Conservation (phyloP, 805 yeast genomes). For the Yarrowia osloensis region DNA sequence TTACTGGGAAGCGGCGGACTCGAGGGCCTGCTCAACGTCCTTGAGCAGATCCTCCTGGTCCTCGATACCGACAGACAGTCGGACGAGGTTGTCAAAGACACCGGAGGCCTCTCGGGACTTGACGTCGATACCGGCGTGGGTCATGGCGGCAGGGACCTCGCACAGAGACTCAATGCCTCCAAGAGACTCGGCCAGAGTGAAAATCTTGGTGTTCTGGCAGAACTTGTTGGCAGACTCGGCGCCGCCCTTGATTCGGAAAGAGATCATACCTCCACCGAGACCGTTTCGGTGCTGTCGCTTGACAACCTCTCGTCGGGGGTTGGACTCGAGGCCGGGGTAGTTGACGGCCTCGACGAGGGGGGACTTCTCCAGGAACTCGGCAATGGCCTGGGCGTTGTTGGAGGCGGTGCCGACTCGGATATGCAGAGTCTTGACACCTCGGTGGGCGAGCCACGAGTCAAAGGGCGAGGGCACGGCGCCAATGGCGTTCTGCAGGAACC, state of each 20-base stretch:
- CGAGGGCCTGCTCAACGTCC: conserved; percentile 72
- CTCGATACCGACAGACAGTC: conserved; percentile 86
- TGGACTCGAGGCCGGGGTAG: conserved; percentile 79
- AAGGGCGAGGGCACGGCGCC: conserved; percentile 90
- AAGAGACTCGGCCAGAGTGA: conserved; percentile 84
- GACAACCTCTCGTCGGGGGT: conserved; percentile 64
- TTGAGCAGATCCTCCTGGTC: conserved; percentile 72
- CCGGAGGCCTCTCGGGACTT: conserved; percentile 77
- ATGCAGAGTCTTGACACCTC: conserved; percentile 86
- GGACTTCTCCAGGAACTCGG: conserved; percentile 55
- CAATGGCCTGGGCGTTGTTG: conserved; percentile 63
- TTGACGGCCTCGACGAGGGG: conserved; percentile 65
- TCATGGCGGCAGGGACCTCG: conserved; percentile 90
- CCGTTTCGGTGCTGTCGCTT: conserved; percentile 76
- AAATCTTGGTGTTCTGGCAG: conserved; percentile 70
- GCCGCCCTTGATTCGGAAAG: conserved; percentile 84
- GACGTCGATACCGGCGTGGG: conserved; percentile 86
- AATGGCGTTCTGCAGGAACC: conserved; percentile 82
- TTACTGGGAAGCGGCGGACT: conserved; percentile 32
- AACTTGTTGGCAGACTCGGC: conserved; percentile 72
- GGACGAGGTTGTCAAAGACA: conserved; percentile 76
- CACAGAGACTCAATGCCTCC: conserved; percentile 87
- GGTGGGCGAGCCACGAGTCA: conserved; percentile 89
- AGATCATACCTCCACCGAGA: conserved; percentile 89
- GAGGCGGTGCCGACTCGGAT: conserved; percentile 75